Evolutionary conservation across 345 rosid genomes (phyloP).

Genomic region (Linum lewisii): DNA sequence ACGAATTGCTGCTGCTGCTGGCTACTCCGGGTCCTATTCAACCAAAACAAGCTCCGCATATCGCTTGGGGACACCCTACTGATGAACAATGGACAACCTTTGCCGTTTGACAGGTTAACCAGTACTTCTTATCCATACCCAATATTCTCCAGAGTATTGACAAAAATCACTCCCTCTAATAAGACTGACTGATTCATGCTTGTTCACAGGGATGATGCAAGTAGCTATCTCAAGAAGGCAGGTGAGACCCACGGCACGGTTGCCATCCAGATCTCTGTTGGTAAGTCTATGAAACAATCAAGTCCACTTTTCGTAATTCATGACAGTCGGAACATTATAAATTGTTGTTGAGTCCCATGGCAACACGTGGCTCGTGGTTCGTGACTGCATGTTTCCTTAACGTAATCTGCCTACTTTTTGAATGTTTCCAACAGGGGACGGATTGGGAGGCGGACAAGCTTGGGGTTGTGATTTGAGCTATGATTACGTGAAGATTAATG

Average conservation of each 20-base stretch:
- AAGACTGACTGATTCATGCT: neutral
- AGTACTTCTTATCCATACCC: neutral
- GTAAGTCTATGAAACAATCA: constrained; percentile 33
- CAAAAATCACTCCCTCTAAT: too few species aligned
- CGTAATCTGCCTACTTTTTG: neutral
- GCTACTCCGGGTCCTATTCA: constrained; percentile 69
- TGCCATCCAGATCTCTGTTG: constrained; percentile 46
- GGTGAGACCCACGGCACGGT: constrained; percentile 85
- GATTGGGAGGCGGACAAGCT: constrained; percentile 51
- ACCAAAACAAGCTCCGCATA: constrained; percentile 48
- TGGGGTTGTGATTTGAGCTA: constrained; percentile 92
- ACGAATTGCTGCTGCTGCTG: constrained; percentile 90
- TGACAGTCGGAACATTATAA: neutral
- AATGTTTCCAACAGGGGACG: constrained; percentile 33
- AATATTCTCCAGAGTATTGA: neutral
- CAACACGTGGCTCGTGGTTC: neutral
- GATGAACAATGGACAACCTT: constrained; percentile 89
- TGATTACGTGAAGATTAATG: constrained; percentile 81
- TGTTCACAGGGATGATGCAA: constrained; percentile 54
- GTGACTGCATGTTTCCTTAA: neutral
- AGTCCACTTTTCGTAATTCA: neutral
- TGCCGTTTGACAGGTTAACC: constrained; percentile 64
- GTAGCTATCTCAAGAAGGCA: constrained; percentile 57
- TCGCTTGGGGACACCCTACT: constrained; percentile 71
- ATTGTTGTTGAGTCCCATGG: neutral